These are phyloP conservation scores for Candida glucosophila DNA, from an alignment of 1,139 yeast species.

Conservation along the genomic window DNA sequence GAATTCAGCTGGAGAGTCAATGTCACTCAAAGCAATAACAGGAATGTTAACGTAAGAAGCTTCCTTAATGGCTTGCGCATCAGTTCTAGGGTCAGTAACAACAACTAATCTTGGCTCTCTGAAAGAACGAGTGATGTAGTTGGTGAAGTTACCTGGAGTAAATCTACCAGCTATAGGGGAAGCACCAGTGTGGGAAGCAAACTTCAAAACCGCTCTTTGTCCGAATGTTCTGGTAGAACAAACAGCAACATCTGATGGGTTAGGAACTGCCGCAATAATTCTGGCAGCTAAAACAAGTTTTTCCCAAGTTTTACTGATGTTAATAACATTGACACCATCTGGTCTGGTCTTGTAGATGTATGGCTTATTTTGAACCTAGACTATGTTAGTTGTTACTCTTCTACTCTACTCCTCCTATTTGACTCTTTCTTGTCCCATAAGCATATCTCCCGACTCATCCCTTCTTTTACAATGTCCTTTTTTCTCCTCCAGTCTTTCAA, in stretches of 20 bases:
- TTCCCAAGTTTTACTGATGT: conserved; percentile 99
- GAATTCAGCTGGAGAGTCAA: conserved; percentile 98
- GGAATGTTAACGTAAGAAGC: conserved; percentile 99
- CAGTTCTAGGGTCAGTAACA: conserved; percentile 99
- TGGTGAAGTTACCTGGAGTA: conserved; percentile 99
- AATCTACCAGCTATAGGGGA: conserved; percentile 99
- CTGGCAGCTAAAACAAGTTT: conserved; percentile 99
- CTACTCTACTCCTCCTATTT: background rate
- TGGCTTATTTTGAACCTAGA: conserved; percentile 95
- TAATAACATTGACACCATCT: conserved; percentile 98
- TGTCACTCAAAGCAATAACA: conserved; percentile 97
- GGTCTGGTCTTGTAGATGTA: conserved; percentile 99
- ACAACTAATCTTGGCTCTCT: conserved; percentile 99
- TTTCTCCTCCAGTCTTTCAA: conserved; percentile 1
- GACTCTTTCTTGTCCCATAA: background rate
- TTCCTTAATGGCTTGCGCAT: conserved; percentile 99
- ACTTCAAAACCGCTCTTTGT: conserved; percentile 99
- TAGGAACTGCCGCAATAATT: conserved; percentile 98
- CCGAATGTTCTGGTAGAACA: conserved; percentile 99
- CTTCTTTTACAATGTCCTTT: background rate
- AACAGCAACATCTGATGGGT: conserved; percentile 97
- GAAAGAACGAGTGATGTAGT: conserved; percentile 99
- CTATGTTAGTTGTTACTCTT: conserved; percentile 24
- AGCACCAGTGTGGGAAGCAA: conserved; percentile 99
- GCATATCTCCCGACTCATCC: background rate